Evolutionary conservation across 176 grass and related monocot species (phyloP).

Genomic region (Echinochloa phyllopogon): DNA sequence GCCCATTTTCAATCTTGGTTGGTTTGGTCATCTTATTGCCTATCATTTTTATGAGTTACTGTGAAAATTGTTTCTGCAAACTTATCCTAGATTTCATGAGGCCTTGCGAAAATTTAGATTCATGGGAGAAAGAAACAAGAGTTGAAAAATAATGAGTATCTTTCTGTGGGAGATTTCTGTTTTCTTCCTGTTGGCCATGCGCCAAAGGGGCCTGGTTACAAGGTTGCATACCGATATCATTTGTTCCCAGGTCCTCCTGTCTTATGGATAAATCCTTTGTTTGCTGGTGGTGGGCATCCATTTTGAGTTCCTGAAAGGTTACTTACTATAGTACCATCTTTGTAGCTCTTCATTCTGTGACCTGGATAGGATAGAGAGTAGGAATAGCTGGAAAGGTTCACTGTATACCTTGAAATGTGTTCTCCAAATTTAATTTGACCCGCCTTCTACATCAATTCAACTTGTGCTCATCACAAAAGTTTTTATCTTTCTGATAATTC

Average conservation of each 20-base stretch:
- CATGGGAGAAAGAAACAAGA: constrained; percentile 1
- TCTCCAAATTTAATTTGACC: neutral
- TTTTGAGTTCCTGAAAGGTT: constrained; percentile 5
- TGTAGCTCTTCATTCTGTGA: neutral
- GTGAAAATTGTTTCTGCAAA: neutral
- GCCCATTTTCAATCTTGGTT: constrained; percentile 14
- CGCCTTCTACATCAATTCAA: constrained; percentile 12
- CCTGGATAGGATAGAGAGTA: neutral
- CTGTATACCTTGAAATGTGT: neutral
- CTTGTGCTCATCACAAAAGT: constrained; percentile 4
- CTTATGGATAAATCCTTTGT: constrained; percentile 3
- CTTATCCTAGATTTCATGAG: neutral
- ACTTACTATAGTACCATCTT: neutral
- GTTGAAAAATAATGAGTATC: neutral
- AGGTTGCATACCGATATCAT: neutral
- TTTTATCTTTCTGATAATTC: constrained; percentile 6
- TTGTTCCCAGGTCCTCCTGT: neutral
- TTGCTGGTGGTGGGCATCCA: neutral
- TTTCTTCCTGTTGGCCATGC: constrained; percentile 8
- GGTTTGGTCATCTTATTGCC: neutral
- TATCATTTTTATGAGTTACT: neutral
- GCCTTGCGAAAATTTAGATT: neutral
- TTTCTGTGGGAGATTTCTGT: constrained; percentile 31
- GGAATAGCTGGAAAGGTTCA: constrained; percentile 1
- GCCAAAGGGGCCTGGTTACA: constrained; percentile 18